phyloP scores from a whole-genome alignment of 345 rosid genomes.

The Clausena lansium region DNA sequence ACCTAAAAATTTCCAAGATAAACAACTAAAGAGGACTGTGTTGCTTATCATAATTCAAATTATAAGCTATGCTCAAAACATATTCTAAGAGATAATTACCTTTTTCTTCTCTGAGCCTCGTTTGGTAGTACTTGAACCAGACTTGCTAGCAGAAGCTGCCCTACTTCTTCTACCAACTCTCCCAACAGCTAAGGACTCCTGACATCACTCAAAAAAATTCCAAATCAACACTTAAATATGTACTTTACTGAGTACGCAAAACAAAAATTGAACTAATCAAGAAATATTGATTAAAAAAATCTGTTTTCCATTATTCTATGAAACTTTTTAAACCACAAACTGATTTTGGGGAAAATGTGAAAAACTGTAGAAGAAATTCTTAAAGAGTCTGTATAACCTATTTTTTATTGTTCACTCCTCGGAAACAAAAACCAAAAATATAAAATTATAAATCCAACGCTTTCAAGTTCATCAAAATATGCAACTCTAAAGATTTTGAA shows the following conservation, averaged over 20 bases:
- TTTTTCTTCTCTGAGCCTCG: constrained; percentile 56
- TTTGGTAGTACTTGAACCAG: constrained; percentile 42
- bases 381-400: neutral
- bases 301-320: neutral
- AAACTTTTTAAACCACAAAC: neutral
- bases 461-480: too few relatives aligned
- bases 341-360: neutral
- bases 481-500: neutral
- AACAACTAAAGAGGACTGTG: neutral
- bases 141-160: constrained; percentile 35
- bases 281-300: neutral
- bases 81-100: constrained; percentile 29
- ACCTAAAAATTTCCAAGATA: neutral
- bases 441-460: neutral
- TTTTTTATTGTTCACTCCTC: neutral
- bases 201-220: constrained; percentile 18
- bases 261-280: neutral
- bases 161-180: constrained; percentile 50
- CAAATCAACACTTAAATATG: constrained; percentile 12
- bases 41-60: neutral
- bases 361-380: neutral
- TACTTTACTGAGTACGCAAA: neutral
- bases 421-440: neutral
- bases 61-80: neutral
- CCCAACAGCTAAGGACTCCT: constrained; percentile 41